Base-by-base conservation (phyloP, 2,329 filamentous ascomycete genomes). In the Thielaviopsis euricoi region DNA sequence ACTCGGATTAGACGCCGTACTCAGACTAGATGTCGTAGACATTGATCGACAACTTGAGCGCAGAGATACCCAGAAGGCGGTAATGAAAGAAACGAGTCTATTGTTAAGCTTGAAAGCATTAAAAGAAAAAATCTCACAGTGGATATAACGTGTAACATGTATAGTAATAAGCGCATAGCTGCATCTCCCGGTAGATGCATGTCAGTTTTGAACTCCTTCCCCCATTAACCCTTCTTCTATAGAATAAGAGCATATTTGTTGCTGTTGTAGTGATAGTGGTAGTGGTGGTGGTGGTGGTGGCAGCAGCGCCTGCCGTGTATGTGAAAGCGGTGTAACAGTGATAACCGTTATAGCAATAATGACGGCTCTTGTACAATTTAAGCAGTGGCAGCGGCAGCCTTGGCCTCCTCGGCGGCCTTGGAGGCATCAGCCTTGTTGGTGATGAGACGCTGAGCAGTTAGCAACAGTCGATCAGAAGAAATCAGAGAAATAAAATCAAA, bases 381-480 rank as follows among this genome's bases (percentile, higher is more conserved):
- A 3, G 37, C 54, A 22, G n/a, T 15, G 12, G 48, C 7, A 43
- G 52, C 33, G 13, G 61, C 61, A 25, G 62, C 62, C 53, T 64
- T 61, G 17, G 64, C 65, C 52, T 71, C 68, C 64, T 68, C 68
- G 25, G 66, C 67, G 15, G 70, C 67, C 25, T 70, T 69, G 6
- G 7, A 43, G 17, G 73, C 70, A 67, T 79, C 22, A 21, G 58
- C 49, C 33, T 52, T 55, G 55, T 60, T 79, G 63, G 75, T 76
- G 64, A 79, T 74, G 59, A 79, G 67, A 58, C 76, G 75, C 76
- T 79, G 57, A 23, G 37, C 22, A 15, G 61, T 70, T 61, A 71
- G 68, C 52, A 58, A 50, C 13, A 57, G 19, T 53, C n/a, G n/a
- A 40, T 37, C 40, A 37, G 23, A 4, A 23, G 21, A 13, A 19